A percentile compares a stretch with the other conserved stretches of the same genome.
These are phyloP conservation scores for Cutaneotrichosporon arboriforme DNA, from an alignment of 1,284 basidiomycete genomes.

Conservation along the genomic window DNA sequence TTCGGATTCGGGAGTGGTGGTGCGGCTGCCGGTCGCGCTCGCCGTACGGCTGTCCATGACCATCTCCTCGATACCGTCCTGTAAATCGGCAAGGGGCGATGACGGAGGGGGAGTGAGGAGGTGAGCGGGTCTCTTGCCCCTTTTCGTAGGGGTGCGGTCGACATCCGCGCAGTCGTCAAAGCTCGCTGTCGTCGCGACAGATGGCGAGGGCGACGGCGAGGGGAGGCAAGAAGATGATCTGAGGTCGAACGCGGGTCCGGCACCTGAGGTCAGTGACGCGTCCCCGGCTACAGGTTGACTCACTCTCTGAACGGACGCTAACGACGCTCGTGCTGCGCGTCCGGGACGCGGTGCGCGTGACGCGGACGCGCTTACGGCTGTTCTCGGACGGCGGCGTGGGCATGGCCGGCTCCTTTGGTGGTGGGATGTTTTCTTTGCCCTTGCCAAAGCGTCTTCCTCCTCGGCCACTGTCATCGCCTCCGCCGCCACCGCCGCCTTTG, in stretches of 20 bases:
- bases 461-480: slow-evolving; percentile 17
- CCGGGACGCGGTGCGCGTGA: slow-evolving; percentile 19
- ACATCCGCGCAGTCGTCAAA: slow-evolving; percentile 20
- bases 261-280: neutral
- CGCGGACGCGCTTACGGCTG: slow-evolving; percentile 30
- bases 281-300: neutral
- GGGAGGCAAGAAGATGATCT: slow-evolving; percentile 23
- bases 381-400: slow-evolving; percentile 6
- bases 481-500: slow-evolving; percentile 19
- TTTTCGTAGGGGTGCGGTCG: slow-evolving; percentile 30
- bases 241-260: neutral
- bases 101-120: slow-evolving; percentile 38
- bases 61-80: slow-evolving; percentile 10
- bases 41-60: neutral
- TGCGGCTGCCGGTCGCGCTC: neutral
- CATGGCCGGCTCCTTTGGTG: slow-evolving; percentile 24
- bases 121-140: slow-evolving; percentile 9
- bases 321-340: slow-evolving; percentile 33
- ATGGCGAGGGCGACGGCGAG: slow-evolving; percentile 36
- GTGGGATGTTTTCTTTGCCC: slow-evolving; percentile 46
- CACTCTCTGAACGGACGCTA: slow-evolving; percentile 38
- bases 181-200: slow-evolving; percentile 24
- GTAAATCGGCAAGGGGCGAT: slow-evolving; percentile 15
- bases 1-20: slow-evolving; percentile 1
- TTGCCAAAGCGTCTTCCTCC: slow-evolving; percentile 26